phyloP scores from a whole-genome alignment of 129 eudicot genomes.

The Flaveria trinervia region DNA sequence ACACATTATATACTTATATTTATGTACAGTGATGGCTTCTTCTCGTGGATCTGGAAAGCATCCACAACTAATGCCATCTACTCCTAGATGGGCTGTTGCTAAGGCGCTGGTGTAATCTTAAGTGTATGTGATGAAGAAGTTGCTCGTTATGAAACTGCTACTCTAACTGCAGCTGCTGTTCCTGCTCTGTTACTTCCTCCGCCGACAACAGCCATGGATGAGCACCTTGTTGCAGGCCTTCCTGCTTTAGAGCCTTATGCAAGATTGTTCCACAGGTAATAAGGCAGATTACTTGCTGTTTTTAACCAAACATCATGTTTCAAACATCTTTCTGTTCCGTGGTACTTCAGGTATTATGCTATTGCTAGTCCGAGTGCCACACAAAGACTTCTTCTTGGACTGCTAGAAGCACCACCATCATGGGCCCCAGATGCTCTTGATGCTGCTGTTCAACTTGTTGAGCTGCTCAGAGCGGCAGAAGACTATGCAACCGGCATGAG shows the following conservation, averaged over 20 bases:
- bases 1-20: neutral
- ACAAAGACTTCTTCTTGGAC: constrained; percentile 95
- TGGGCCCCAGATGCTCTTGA: constrained; percentile 99
- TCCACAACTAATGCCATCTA: constrained; percentile 91
- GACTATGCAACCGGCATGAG: constrained; percentile 96
- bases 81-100: constrained; percentile 98
- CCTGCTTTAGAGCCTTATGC: constrained; percentile 99
- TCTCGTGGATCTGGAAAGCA: constrained; percentile 93
- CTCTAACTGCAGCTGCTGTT: constrained; percentile 94
- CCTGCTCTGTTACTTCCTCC: constrained; percentile 99
- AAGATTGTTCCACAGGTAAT: constrained; percentile 81
- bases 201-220: constrained; percentile 95
- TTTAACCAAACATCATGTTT: neutral
- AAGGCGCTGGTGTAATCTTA: constrained; percentile 97
- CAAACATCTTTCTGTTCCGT: constrained; percentile 23
- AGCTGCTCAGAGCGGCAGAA: constrained; percentile 97
- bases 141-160: constrained; percentile 87
- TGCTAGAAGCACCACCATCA: constrained; percentile 96
- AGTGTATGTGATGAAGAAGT: constrained; percentile 99
- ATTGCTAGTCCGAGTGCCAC: constrained; percentile 99
- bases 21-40: constrained; percentile 54
- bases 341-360: constrained; percentile 71
- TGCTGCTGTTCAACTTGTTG: constrained; percentile 98
- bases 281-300: neutral
- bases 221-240: constrained; percentile 95